A percentile compares a stretch with the other conserved stretches of the same genome.
Evolutionary conservation across 129 eudicot genomes (phyloP).

Genomic region (Arctium minus): DNA sequence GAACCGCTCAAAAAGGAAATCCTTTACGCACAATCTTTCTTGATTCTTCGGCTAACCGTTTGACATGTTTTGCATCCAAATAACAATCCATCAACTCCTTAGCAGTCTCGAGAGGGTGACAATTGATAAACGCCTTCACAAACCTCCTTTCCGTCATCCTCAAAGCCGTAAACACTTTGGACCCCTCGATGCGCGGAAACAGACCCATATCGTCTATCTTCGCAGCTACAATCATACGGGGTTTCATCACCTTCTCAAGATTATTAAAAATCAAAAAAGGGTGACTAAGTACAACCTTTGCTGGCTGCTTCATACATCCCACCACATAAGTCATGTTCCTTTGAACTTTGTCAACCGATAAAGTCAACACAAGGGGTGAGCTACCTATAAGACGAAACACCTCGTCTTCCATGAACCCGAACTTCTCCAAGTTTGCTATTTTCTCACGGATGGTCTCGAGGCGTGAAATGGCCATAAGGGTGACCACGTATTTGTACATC

Average conservation of each 20-base stretch:
- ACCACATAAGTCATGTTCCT: slow-evolving; percentile 74
- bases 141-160: slow-evolving; percentile 73
- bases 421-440: slow-evolving; percentile 59
- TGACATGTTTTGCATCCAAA: slow-evolving; percentile 44
- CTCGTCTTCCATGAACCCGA: slow-evolving; percentile 67
- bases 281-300: slow-evolving; percentile 28
- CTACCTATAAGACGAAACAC: slow-evolving; percentile 44
- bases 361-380: slow-evolving; percentile 56
- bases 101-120: slow-evolving; percentile 52
- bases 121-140: slow-evolving; percentile 38
- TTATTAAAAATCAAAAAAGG: slow-evolving; percentile 55
- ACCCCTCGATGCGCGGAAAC: slow-evolving; percentile 53
- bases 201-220: slow-evolving; percentile 68
- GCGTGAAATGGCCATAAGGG: slow-evolving; percentile 62
- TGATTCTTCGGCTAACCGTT: slow-evolving; percentile 56
- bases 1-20: slow-evolving; percentile 44
- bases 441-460: slow-evolving; percentile 63
- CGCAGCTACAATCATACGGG: slow-evolving; percentile 42
- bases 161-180: slow-evolving; percentile 50
- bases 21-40: slow-evolving; percentile 32
- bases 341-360: slow-evolving; percentile 70
- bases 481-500: slow-evolving; percentile 70
- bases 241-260: slow-evolving; percentile 57
- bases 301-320: slow-evolving; percentile 59
- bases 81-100: slow-evolving; percentile 51